Base-by-base conservation (phyloP, 495 filamentous ascomycete genomes). In the Penicillium canariense region DNA sequence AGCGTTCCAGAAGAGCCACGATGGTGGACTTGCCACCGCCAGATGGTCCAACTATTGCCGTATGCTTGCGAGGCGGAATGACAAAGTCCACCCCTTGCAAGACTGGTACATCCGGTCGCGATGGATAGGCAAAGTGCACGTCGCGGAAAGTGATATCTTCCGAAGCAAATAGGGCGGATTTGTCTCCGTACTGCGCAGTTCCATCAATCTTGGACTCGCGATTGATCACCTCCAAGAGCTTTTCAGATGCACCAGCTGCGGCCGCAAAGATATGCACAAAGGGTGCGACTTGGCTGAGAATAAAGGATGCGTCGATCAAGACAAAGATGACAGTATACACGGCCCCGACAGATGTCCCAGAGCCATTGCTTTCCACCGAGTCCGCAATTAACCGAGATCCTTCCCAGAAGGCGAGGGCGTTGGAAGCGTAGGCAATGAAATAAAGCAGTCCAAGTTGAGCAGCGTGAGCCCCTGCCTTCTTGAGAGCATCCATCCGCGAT, bases 21-120 rank as follows among this genome's bases (percentile, higher is more conserved):
- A 88, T 67, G 10, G 86, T 88, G 1, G 83, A 86, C 59, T 90
- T 90, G 2, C 86, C 87, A 48, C 81, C 81, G 2, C 87, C 86
- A n/a, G 84, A 87, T 4, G 82, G 68, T 1, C 87, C 87, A 1
- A 90, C 84, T 40, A 90, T 79, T 0, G 84, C 86, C 0, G 85
- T 85, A 43, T 77, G 72, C 55, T 83, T 79, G 15, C 77, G 77
- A 3, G 80, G 72, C n/a, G 78, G 75, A 25, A 88, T 77, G 0
- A 62, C 61, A 12, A 86, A 61, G 38, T 70, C 71, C 9, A 86
- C 57, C 18, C 79, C 68, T 25, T 66, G 52, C 27, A 74, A 52
- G 1, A 87, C 75, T 15, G 77, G 81, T 8, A 81, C 65, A 26
- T 83, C 77, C 3, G 83, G 77, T 39, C 86, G 71, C 26, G 82